phyloP scores from a whole-genome alignment of 257 asterid species.

The Nemophila menziesii region DNA sequence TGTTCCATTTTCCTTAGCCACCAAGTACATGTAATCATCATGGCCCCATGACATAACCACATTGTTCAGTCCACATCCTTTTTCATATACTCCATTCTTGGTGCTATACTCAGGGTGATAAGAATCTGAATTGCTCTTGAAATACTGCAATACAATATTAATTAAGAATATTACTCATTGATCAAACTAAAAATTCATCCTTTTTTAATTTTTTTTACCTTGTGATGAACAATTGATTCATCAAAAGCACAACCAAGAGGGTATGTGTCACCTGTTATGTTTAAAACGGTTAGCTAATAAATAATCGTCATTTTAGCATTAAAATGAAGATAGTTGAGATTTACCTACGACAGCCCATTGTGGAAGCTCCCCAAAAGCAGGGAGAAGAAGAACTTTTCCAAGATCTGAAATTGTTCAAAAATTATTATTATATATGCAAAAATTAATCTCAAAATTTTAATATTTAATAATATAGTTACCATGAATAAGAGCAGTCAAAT shows the following conservation, averaged over 20 bases:
- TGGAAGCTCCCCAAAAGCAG: slow-evolving; percentile 12
- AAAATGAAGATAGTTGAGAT: neutral
- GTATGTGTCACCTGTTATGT: no score
- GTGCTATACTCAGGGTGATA: slow-evolving; percentile 39
- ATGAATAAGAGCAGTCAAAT: slow-evolving; percentile 41
- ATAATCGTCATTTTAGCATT: no score
- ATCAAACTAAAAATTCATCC: no score
- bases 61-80: slow-evolving; percentile 68
- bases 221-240: no score
- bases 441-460: no score
- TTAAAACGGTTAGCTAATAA: no score
- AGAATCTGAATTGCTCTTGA: slow-evolving; percentile 54
- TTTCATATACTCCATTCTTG: slow-evolving; percentile 48
- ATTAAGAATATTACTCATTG: no score
- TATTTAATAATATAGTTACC: slow-evolving; percentile 11
- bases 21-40: slow-evolving; percentile 89
- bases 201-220: no score
- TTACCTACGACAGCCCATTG: slow-evolving; percentile 20
- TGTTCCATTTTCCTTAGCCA: slow-evolving; percentile 66
- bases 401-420: slow-evolving; percentile 15
- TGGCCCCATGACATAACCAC: slow-evolving; percentile 94
- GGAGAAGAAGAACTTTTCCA: slow-evolving; percentile 15
- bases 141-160: slow-evolving; percentile 59
- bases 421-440: neutral
- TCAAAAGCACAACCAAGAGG: no score